phyloP scores from a whole-genome alignment of 1,284 basidiomycete species.

The Pseudozyma sp. region DNA sequence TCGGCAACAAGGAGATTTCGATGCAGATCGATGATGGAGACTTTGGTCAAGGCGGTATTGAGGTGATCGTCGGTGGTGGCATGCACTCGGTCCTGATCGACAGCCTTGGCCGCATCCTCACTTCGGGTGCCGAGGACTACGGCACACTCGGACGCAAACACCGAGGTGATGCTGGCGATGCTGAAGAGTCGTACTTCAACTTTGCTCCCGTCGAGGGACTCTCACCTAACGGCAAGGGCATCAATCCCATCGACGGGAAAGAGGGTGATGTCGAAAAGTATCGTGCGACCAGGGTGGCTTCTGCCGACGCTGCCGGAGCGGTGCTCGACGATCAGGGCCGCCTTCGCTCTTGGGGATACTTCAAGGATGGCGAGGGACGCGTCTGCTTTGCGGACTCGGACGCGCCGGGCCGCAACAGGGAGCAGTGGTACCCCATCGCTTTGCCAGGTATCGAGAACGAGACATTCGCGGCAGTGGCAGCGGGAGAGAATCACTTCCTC shows the following conservation, averaged over 20 bases:
- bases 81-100: constrained; percentile 67
- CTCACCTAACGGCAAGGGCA: constrained; percentile 51
- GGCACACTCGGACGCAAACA: constrained; percentile 79
- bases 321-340: constrained; percentile 82
- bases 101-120: constrained; percentile 67
- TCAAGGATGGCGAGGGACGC: constrained; percentile 82
- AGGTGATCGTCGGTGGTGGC: constrained; percentile 61
- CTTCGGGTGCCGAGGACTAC: constrained; percentile 91
- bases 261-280: constrained; percentile 76
- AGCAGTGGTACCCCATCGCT: constrained; percentile 67
- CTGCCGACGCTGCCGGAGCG: constrained; percentile 86
- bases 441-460: constrained; percentile 70
- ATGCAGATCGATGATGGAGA: constrained; percentile 56
- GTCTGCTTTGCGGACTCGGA: constrained; percentile 79
- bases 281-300: constrained; percentile 82
- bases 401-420: constrained; percentile 43
- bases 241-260: constrained; percentile 75
- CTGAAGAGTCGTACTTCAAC: constrained; percentile 81
- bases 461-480: constrained; percentile 79
- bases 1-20: constrained; percentile 59
- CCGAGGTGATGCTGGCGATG: constrained; percentile 76
- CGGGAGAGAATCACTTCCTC: constrained; percentile 87
- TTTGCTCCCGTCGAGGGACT: constrained; percentile 81
- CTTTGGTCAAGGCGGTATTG: constrained; percentile 58
- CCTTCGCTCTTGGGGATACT: constrained; percentile 76